phyloP scores from a whole-genome alignment of 805 yeast species.

The Wickerhamiella dianesei region DNA sequence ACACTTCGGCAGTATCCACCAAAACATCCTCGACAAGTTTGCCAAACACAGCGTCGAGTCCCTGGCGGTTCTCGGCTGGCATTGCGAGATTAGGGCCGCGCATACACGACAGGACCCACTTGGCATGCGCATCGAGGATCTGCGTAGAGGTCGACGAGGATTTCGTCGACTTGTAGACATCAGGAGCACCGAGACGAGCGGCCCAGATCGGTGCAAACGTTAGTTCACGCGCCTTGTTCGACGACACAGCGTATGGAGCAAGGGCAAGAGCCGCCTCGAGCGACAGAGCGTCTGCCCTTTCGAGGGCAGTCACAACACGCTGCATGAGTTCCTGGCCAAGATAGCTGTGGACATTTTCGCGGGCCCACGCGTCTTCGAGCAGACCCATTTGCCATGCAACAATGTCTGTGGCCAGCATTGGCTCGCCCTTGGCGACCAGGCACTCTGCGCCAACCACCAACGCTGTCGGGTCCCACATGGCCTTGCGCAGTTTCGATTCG shows the following conservation, averaged over 20 bases:
- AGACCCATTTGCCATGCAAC: constrained; percentile 19
- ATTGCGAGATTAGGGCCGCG: not conserved
- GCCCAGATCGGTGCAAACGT: constrained; percentile 17
- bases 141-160: not conserved
- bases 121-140: not conserved
- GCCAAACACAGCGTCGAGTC: not conserved
- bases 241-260: constrained; percentile 10
- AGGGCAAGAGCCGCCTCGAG: constrained; percentile 14
- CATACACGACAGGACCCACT: not conserved
- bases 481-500: constrained; percentile 21
- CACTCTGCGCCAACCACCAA: constrained; percentile 13
- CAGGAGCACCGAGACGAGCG: constrained; percentile 11
- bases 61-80: not conserved
- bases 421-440: constrained; percentile 9
- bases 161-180: constrained; percentile 4
- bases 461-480: constrained; percentile 23
- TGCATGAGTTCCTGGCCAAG: constrained; percentile 16
- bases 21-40: constrained; percentile 5
- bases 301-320: constrained; percentile 3
- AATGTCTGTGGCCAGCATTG: constrained; percentile 21
- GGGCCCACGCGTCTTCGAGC: constrained; percentile 6
- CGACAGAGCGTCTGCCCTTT: constrained; percentile 4
- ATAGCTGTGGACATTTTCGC: constrained; percentile 7
- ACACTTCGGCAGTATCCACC: constrained; percentile 20
- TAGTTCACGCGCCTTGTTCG: constrained; percentile 11